phyloP scores from a whole-genome alignment of 352 stramenopile species.

The Phytophthora ohioensis region DNA sequence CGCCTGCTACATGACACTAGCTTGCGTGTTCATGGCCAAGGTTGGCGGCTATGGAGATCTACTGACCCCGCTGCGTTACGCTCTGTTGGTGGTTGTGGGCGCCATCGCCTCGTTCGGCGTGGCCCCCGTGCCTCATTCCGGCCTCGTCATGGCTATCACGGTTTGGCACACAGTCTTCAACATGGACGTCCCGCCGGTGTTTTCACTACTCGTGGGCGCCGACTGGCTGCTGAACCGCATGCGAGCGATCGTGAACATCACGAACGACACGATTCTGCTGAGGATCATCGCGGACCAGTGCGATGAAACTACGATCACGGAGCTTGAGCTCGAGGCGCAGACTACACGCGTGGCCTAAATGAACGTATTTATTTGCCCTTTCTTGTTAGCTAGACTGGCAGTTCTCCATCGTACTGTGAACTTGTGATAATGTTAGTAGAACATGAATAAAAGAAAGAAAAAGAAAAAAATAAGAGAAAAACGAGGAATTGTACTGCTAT shows the following conservation, averaged over 20 bases:
- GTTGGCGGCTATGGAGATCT: constrained; percentile 57
- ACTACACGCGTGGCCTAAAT: constrained; percentile 17
- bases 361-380: constrained; percentile 22
- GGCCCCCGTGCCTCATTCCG: constrained; percentile 74
- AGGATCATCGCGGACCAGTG: constrained; percentile 80
- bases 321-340: constrained; percentile 35
- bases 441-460: too few relatives aligned
- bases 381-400: background rate
- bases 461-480: too few relatives aligned
- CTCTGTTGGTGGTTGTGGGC: constrained; percentile 65
- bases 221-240: constrained; percentile 82
- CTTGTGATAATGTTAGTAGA: too few relatives aligned
- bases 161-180: constrained; percentile 81
- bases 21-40: constrained; percentile 78
- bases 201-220: constrained; percentile 71
- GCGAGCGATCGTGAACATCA: constrained; percentile 81
- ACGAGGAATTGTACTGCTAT: too few relatives aligned
- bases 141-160: constrained; percentile 80
- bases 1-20: constrained; percentile 78
- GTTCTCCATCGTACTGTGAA: too few relatives aligned
- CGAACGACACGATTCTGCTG: constrained; percentile 77
- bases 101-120: constrained; percentile 77
- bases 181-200: constrained; percentile 58
- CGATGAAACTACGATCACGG: constrained; percentile 55
- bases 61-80: constrained; percentile 60